Evolutionary conservation across 164 flowering plant species (phyloP).

Genomic region (Vitis labrusca): DNA sequence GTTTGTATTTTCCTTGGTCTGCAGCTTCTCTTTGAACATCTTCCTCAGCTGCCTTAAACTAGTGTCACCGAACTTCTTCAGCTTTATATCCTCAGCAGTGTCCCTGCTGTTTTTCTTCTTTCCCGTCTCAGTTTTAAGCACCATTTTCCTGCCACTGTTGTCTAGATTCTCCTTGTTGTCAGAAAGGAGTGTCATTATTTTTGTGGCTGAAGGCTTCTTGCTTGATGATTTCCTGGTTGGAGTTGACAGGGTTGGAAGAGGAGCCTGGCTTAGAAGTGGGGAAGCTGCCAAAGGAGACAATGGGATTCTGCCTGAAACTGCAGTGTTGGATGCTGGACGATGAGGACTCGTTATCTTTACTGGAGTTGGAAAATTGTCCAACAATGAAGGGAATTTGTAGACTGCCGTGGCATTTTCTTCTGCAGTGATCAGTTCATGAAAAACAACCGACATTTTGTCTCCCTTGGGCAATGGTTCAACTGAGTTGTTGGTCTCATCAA

Average conservation of each 20-base stretch:
- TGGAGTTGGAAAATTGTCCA: neutral
- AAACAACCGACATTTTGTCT: too few species aligned
- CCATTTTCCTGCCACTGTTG: conserved; percentile 10
- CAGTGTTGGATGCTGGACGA: neutral
- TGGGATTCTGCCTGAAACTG: neutral
- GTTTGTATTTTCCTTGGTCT: too few species aligned
- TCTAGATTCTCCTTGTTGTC: conserved; percentile 35
- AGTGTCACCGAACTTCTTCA: too few species aligned
- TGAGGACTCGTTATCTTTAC: neutral
- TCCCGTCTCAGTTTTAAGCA: neutral
- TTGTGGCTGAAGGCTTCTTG: conserved; percentile 16
- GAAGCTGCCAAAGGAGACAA: conserved; percentile 9
- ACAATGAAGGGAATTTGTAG: too few species aligned
- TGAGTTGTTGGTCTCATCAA: too few species aligned
- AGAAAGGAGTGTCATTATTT: conserved; percentile 10
- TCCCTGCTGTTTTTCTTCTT: conserved; percentile 2
- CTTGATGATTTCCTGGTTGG: conserved; percentile 17
- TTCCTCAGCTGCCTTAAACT: too few species aligned
- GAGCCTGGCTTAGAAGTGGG: conserved; percentile 13
- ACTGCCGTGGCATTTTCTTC: too few species aligned
- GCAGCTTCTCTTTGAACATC: too few species aligned
- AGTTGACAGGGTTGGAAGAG: conserved; percentile 12
- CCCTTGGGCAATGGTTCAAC: too few species aligned
- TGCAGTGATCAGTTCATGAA: too few species aligned
- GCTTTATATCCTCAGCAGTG: neutral